Evolutionary conservation across 495 filamentous ascomycete genomes (phyloP), one percentile per base, ranked within the genome.

Genomic region (Hypoxylon perforatum): DNA sequence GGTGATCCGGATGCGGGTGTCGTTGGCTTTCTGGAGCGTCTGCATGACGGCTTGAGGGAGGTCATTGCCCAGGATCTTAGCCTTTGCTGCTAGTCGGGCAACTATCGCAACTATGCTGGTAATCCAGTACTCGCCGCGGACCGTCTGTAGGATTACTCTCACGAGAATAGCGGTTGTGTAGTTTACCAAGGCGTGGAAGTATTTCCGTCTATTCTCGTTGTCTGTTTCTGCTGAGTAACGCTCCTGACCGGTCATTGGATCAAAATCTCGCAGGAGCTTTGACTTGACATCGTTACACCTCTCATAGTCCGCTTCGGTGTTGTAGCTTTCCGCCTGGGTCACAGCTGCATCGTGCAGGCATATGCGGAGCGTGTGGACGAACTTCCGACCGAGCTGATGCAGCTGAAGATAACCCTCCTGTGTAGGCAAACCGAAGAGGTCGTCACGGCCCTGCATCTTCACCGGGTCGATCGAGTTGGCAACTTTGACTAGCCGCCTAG

Each of bases 351-450:
- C 47, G 47, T 50, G 23, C 6, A n/a, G 47, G 23, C 23, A 50
- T 22, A 50, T 30, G 22, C 22, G 11, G 33, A 50, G 47, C 4
- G 47, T 14, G 17, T 50, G 30, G 11, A 50, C 15, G 47, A 50
- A 35, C 22, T 50, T 50, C 23, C 17, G 30, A 12, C 47, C 47
- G 23, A 50, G 1, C 47, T 35, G 47, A 17, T 50, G 47, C 33
- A 50, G 47, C 15, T 30, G 22, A 35, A 50, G 47, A 50, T 50
- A 50, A 12, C 47, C 47, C 30, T 50, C 47, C 11, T 50, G 47
- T 28, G 47, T 50, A 15, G 47, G 47, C 12, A 14, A 2, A 10
- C 47, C 47, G 47, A 50, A 50, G 11, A 50, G 10, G 17, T 50
- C 47, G 4, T 50, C 23, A 17, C 11, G 23, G 47, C 47, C 47